Evolutionary conservation across 2,329 filamentous ascomycete genomes (phyloP).

Genomic region (Laburnicola sp.): DNA sequence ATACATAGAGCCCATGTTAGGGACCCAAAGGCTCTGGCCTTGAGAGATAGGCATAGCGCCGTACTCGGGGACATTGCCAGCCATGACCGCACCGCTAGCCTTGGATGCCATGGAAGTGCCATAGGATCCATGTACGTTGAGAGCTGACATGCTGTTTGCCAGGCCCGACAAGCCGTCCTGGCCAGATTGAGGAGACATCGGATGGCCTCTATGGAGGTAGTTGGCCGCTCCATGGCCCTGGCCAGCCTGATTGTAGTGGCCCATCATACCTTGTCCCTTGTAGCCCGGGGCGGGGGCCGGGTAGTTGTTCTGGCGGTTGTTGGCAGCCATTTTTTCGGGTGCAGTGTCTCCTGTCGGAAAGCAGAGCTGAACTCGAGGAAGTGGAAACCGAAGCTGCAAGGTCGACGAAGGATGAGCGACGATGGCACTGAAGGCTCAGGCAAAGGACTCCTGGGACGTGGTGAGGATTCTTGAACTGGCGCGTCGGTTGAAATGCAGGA

Average conservation of each 20-base stretch:
- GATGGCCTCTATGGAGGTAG: conserved; percentile 43
- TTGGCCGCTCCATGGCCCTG: conserved; percentile 38
- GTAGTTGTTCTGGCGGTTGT: conserved; percentile 39
- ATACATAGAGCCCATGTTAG: conserved; percentile 40
- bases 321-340: conserved; percentile 31
- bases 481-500: conserved; percentile 36
- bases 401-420: not conserved
- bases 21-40: conserved; percentile 45
- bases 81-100: conserved; percentile 36
- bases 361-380: not conserved
- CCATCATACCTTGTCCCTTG: conserved; percentile 39
- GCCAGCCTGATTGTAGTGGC: conserved; percentile 30
- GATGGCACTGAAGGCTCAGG: not conserved
- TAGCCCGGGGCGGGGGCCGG: conserved; percentile 28
- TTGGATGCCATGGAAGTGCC: conserved; percentile 38
- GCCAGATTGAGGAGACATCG: conserved; percentile 33
- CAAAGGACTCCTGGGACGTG: not conserved
- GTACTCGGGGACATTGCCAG: conserved; percentile 41
- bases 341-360: conserved; percentile 3
- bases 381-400: conserved; percentile 1
- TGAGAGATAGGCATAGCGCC: conserved; percentile 37
- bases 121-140: conserved; percentile 43
- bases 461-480: conserved; percentile 5
- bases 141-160: conserved; percentile 41
- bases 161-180: conserved; percentile 39